These are phyloP conservation scores for Stentor roeselii DNA, from an alignment of 73 alveolate species.

Conservation along the genomic window DNA sequence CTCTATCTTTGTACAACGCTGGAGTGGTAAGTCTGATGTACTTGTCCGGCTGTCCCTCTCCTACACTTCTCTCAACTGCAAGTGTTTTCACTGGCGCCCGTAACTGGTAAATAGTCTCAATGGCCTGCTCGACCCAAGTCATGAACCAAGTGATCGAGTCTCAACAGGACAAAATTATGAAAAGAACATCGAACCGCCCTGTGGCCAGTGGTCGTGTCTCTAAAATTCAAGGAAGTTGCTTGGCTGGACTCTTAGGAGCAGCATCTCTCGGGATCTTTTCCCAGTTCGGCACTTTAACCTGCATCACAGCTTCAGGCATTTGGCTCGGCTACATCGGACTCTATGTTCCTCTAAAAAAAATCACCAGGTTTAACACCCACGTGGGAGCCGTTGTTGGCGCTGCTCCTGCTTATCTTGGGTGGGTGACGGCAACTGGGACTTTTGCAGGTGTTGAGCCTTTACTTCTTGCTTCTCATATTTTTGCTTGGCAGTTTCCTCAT, in stretches of 20 bases:
- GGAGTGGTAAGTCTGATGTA: constrained; percentile 16
- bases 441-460: constrained; percentile 40
- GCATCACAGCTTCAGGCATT: constrained; percentile 53
- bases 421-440: constrained; percentile 62
- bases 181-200: constrained; percentile 72
- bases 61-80: neutral
- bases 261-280: constrained; percentile 37
- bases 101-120: neutral
- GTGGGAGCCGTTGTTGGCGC: constrained; percentile 89
- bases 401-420: constrained; percentile 74
- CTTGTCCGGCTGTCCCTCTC: constrained; percentile 12
- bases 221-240: constrained; percentile 36
- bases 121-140: constrained; percentile 59
- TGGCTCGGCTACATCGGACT: constrained; percentile 61
- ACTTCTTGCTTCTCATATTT: constrained; percentile 56
- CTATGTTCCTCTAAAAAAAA: constrained; percentile 69
- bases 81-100: constrained; percentile 10
- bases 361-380: constrained; percentile 55
- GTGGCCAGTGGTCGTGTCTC: constrained; percentile 48
- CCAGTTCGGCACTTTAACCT: constrained; percentile 51
- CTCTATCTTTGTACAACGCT: constrained; percentile 29
- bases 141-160: constrained; percentile 65
- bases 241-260: constrained; percentile 53
- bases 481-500: constrained; percentile 83
- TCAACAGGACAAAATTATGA: constrained; percentile 59